Percentiles rank a stretch among this genome's conserved stretches.
These are phyloP conservation scores for Malus hybrid DNA, from an alignment of 331 rosid species.

Conservation along the genomic window DNA sequence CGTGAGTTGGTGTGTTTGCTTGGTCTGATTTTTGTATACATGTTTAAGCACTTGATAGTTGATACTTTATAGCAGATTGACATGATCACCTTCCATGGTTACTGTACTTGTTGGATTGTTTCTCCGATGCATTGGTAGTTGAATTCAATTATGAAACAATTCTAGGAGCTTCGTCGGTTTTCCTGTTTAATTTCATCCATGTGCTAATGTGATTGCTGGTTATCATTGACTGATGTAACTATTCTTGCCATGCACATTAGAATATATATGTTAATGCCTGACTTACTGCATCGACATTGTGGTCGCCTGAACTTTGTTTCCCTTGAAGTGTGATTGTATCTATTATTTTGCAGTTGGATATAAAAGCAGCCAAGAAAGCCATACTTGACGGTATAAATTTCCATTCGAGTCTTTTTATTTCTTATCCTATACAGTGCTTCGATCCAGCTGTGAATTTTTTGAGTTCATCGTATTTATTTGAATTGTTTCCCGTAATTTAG, in stretches of 20 bases:
- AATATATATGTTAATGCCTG: neutral
- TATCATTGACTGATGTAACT: neutral
- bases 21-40: slow-evolving; percentile 46
- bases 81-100: neutral
- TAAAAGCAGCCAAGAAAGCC: slow-evolving; percentile 64
- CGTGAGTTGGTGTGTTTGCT: slow-evolving; percentile 99
- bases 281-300: slow-evolving; percentile 1
- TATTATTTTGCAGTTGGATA: slow-evolving; percentile 59
- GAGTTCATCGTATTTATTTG: slow-evolving; percentile 3
- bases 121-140: neutral
- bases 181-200: neutral
- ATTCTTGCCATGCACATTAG: neutral
- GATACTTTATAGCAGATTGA: neutral
- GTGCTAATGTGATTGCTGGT: neutral
- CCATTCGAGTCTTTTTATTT: neutral
- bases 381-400: slow-evolving; percentile 60
- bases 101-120: neutral
- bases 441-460: neutral
- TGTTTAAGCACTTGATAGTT: slow-evolving; percentile 4
- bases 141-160: neutral
- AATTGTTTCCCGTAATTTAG: slow-evolving; percentile 21
- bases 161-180: neutral
- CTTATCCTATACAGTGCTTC: no score
- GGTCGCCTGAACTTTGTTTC: neutral
- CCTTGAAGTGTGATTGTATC: neutral